These are phyloP conservation scores for Themeda triandra DNA, from an alignment of 176 grass and related monocot species.

Conservation along the genomic window DNA sequence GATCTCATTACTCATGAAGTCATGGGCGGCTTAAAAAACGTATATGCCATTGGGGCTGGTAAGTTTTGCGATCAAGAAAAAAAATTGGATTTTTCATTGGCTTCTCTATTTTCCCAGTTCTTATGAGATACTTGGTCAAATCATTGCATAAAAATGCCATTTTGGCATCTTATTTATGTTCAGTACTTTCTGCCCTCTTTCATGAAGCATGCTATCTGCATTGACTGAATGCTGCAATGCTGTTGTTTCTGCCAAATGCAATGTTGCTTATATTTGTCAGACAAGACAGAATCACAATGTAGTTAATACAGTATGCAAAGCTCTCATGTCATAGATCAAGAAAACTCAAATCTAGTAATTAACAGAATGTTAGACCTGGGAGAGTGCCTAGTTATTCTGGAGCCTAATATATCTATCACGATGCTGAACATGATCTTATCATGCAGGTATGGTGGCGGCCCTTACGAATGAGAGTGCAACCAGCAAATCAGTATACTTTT, in stretches of 20 bases:
- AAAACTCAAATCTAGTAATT: constrained; percentile 1
- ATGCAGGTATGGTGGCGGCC: constrained; percentile 83
- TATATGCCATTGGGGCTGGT: constrained; percentile 98
- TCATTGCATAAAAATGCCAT: not conserved
- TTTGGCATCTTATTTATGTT: not conserved
- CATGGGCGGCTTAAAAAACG: constrained; percentile 96
- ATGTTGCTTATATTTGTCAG: not conserved
- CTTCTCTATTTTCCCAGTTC: not conserved
- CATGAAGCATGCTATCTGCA: not conserved
- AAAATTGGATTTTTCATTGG: not conserved
- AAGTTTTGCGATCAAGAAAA: not conserved
- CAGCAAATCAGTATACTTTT: constrained; percentile 93
- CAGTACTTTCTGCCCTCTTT: not conserved
- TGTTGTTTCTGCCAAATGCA: not conserved
- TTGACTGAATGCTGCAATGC: not conserved
- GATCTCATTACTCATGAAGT: constrained; percentile 96
- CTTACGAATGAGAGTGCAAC: constrained; percentile 95
- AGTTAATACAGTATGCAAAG: not conserved
- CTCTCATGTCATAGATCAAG: not conserved
- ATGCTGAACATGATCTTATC: constrained; percentile 14
- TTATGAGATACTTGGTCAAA: not conserved
- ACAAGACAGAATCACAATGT: not conserved
- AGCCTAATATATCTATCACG: not conserved
- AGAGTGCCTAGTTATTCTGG: not conserved
- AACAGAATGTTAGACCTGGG: not conserved